Base-by-base conservation (phyloP, 2,329 filamentous ascomycete genomes). In the Phyllosticta citribraziliensis region DNA sequence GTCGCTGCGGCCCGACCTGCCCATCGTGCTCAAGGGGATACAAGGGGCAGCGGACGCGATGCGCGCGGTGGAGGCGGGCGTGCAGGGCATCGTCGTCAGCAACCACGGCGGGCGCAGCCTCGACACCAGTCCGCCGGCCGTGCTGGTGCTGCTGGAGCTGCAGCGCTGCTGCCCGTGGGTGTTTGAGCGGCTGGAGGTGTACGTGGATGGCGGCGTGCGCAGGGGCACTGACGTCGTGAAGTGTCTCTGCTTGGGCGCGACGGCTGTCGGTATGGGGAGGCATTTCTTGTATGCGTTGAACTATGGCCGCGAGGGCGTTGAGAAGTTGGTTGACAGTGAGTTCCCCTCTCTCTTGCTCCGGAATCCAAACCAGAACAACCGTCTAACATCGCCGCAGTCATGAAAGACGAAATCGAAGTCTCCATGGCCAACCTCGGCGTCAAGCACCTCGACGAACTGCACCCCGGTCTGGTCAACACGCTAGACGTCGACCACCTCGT, bases 381-480 rank as follows among this genome's bases (percentile, higher is more conserved):
- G n/a, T n/a, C n/a, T n/a, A n/a, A n/a, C n/a, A n/a, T n/a, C n/a
- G n/a, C n/a, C n/a, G n/a, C 33, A 67, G 69, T 79, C 25, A 67
- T 79, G 52, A 69, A 72, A 27, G 85, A 88, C 63, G 85, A 88
- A 69, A 70, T 88, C 3, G 80, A 85, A 65, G 86, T 82, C 1
- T 84, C 84, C 1, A 88, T 88, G 85, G 79, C 81, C 25, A 78
- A 87, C 69, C 81, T 85, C 62, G 86, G 86, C 1, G 77, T 88
- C 35, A 86, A 83, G 1, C 79, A 82, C 63, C 72, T 88, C 10
- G 78, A 81, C 58, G 78, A 86, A 67, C 78, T 84, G 5, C 80
- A 85, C 64, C 83, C 84, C 0, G 84, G 84, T 0, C 74, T 86
- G 69, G 71, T 88, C 24, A 85, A 87, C 61, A 76, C 73, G 2